Evolutionary conservation across 73 alveolate genomes (phyloP).

Genomic region (Urostyla sp.): DNA sequence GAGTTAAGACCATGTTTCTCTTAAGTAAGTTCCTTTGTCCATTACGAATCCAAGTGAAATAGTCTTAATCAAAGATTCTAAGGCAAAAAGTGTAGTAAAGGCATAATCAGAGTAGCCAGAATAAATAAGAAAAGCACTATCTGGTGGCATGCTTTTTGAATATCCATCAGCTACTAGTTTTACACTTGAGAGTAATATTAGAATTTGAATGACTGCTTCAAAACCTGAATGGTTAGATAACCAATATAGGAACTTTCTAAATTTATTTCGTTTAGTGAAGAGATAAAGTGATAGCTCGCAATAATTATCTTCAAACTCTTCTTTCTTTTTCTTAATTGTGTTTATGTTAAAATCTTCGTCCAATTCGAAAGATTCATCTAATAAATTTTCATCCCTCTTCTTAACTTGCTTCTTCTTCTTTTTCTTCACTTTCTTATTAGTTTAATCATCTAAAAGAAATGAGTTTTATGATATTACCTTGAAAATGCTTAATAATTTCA

Average conservation of each 20-base stretch:
- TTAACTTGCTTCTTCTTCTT: constrained; percentile 69
- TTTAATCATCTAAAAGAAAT: no score
- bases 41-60: constrained; percentile 89
- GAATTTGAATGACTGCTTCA: constrained; percentile 81
- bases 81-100: constrained; percentile 82
- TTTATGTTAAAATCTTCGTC: constrained; percentile 32
- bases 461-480: constrained; percentile 24
- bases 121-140: constrained; percentile 19
- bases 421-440: constrained; percentile 39
- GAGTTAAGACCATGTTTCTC: constrained; percentile 90
- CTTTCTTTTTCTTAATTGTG: constrained; percentile 64
- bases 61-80: constrained; percentile 83
- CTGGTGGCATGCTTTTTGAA: constrained; percentile 48
- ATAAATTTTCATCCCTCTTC: constrained; percentile 62
- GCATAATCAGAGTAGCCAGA: constrained; percentile 64
- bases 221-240: constrained; percentile 75
- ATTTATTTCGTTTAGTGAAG: constrained; percentile 77
- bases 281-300: constrained; percentile 86
- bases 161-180: constrained; percentile 93
- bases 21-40: constrained; percentile 85
- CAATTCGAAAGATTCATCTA: constrained; percentile 65
- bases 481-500: constrained; percentile 21
- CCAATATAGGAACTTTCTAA: constrained; percentile 81
- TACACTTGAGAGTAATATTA: constrained; percentile 83
- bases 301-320: constrained; percentile 83